Evolutionary conservation across 495 filamentous ascomycete species (phyloP).

Genomic region (Cetradonia linearis): DNA sequence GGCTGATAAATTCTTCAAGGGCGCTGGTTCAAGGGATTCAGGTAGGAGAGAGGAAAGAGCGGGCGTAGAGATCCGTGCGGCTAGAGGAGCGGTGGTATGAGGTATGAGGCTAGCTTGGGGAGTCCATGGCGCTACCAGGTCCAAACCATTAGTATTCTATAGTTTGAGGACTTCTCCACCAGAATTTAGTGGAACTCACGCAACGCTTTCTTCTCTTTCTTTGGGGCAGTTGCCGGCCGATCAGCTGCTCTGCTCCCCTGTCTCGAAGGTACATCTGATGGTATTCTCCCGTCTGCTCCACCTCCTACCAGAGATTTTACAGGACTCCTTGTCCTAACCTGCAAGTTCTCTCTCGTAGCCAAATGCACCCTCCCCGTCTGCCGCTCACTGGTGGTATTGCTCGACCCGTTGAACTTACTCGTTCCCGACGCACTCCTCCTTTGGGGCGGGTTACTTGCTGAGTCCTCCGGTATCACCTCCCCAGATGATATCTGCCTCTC

Average conservation of each 20-base stretch:
- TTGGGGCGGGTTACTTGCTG: conserved; percentile 23
- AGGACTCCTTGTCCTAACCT: conserved; percentile 53
- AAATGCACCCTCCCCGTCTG: conserved; percentile 44
- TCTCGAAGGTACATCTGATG: conserved; percentile 47
- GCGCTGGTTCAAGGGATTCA: conserved; percentile 55
- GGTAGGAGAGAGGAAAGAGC: conserved; percentile 67
- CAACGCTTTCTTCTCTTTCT: conserved; percentile 32
- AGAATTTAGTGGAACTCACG: conserved; percentile 26
- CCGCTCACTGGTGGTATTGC: conserved; percentile 24
- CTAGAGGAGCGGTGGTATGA: conserved; percentile 80
- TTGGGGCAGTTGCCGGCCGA: conserved; percentile 17
- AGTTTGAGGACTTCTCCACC: conserved; percentile 3
- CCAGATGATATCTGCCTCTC: conserved; percentile 20
- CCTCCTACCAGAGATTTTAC: conserved; percentile 46
- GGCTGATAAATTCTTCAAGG: conserved; percentile 60
- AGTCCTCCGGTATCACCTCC: conserved; percentile 24
- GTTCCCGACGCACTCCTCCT: conserved; percentile 16
- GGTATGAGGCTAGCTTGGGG: conserved; percentile 73
- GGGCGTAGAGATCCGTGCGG: conserved; percentile 73
- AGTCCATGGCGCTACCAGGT: conserved; percentile 54
- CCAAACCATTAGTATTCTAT: conserved; percentile 23
- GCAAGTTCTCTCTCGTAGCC: conserved; percentile 55
- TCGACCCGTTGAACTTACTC: conserved; percentile 18
- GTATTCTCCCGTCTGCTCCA: conserved; percentile 43
- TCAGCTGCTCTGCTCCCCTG: conserved; percentile 15